phyloP scores from a whole-genome alignment of 176 grass and related monocot genomes.

The Oryza glaberrima region DNA sequence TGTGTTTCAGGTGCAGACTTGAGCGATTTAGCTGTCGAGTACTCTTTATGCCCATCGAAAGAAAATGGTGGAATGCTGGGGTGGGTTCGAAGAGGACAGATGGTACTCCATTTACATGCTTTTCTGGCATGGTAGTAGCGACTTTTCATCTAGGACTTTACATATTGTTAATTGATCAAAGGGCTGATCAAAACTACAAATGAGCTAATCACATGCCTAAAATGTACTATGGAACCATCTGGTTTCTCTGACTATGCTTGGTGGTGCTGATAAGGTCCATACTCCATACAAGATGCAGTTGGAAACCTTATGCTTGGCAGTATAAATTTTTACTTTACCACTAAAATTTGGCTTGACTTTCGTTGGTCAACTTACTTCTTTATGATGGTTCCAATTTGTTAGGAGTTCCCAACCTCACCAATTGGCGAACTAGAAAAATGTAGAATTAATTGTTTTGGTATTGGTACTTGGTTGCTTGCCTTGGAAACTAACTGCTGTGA shows the following conservation, averaged over 20 bases:
- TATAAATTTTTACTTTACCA: too few relatives aligned
- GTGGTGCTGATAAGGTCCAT: constrained; percentile 7
- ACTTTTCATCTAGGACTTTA: neutral
- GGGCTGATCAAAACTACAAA: neutral
- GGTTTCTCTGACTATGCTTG: neutral
- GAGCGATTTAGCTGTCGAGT: constrained; percentile 87
- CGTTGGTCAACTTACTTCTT: neutral
- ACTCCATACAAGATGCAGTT: neutral
- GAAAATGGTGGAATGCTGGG: constrained; percentile 98
- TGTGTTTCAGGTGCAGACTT: constrained; percentile 73
- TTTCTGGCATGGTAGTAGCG: constrained; percentile 1
- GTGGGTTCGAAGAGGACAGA: constrained; percentile 91
- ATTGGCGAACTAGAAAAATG: neutral
- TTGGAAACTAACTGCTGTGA: neutral
- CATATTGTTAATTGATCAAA: neutral
- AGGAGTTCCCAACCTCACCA: neutral
- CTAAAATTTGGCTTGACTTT: neutral
- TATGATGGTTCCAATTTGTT: neutral
- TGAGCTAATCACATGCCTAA: neutral
- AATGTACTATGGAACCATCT: neutral
- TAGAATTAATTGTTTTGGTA: neutral
- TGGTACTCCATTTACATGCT: constrained; percentile 55
- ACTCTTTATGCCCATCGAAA: constrained; percentile 95
- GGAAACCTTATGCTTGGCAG: neutral
- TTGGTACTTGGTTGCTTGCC: neutral